These are phyloP conservation scores for Pichia sp. DNA, from an alignment of 1,139 yeast genomes.

Conservation along the genomic window DNA sequence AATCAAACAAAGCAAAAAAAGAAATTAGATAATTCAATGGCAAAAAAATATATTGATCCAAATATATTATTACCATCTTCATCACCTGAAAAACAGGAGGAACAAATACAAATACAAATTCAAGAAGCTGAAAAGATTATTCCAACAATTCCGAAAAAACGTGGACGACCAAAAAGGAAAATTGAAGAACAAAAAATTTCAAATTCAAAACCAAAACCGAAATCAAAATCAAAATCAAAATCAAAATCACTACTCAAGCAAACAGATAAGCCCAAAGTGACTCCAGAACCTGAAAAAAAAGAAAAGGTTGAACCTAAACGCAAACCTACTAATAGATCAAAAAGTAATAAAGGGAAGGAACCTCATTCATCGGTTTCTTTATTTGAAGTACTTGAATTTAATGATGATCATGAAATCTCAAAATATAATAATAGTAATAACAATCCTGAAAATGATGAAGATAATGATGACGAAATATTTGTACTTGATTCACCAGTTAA, in stretches of 20 bases:
- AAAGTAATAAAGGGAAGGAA: too few species aligned
- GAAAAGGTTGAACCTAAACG: not conserved
- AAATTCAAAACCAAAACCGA: not conserved
- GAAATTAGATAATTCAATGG: not conserved
- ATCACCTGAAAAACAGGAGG: not conserved
- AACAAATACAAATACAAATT: not conserved
- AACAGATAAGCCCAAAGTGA: too few species aligned
- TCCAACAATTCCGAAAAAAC: not conserved
- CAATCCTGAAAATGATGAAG: not conserved
- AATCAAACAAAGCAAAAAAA: not conserved
- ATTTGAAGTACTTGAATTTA: constrained; percentile 11
- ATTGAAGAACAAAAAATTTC: too few species aligned
- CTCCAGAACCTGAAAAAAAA: too few species aligned
- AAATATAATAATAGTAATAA: not conserved
- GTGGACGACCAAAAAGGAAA: constrained; percentile 4
- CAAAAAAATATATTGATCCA: not conserved
- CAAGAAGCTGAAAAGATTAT: not conserved
- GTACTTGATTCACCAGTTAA: constrained; percentile 11
- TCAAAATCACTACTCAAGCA: not conserved
- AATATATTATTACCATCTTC: constrained; percentile 1
- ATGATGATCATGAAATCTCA: not conserved
- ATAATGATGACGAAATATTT: constrained; percentile 6
- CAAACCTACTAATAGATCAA: not conserved
- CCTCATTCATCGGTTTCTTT: constrained; percentile 5
- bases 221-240: not conserved